Percentiles rank a stretch among this genome's conserved stretches.
phyloP scores from a whole-genome alignment of 164 flowering plant genomes.

The Paratinospora sagittata region DNA sequence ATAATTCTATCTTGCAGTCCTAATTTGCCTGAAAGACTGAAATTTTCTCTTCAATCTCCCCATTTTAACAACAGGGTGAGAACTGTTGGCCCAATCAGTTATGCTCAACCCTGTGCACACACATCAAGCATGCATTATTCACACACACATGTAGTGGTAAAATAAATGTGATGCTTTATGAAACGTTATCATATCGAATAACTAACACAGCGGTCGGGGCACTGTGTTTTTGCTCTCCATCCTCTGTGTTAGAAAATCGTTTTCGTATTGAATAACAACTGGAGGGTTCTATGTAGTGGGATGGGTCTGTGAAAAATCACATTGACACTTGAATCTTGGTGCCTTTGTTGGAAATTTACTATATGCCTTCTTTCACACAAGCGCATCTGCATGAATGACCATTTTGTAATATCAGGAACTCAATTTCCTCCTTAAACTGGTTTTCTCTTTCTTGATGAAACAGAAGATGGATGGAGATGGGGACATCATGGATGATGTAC shows the following conservation, averaged over 20 bases:
- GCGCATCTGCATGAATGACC: not conserved
- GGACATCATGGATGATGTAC: slow-evolving; percentile 27
- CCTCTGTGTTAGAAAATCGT: too few species aligned
- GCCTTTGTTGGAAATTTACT: not conserved
- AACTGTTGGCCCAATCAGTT: not conserved
- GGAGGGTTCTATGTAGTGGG: not conserved
- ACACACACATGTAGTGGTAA: too few species aligned
- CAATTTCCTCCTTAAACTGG: not conserved
- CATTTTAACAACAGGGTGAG: not conserved
- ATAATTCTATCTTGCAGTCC: not conserved
- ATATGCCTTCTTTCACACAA: not conserved
- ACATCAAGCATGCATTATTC: too few species aligned
- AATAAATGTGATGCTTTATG: too few species aligned
- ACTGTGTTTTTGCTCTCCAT: too few species aligned
- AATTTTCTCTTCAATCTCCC: not conserved
- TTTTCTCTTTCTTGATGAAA: not conserved
- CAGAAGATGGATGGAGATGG: slow-evolving; percentile 40
- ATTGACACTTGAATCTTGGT: not conserved
- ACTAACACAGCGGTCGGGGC: too few species aligned
- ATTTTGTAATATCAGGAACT: not conserved
- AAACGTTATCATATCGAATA: too few species aligned
- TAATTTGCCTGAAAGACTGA: too few species aligned
- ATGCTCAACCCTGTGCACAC: not conserved
- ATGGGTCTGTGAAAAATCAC: not conserved
- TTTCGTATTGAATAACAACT: too few species aligned